phyloP scores from a whole-genome alignment of 331 rosid genomes.

The Saraca asoca region DNA sequence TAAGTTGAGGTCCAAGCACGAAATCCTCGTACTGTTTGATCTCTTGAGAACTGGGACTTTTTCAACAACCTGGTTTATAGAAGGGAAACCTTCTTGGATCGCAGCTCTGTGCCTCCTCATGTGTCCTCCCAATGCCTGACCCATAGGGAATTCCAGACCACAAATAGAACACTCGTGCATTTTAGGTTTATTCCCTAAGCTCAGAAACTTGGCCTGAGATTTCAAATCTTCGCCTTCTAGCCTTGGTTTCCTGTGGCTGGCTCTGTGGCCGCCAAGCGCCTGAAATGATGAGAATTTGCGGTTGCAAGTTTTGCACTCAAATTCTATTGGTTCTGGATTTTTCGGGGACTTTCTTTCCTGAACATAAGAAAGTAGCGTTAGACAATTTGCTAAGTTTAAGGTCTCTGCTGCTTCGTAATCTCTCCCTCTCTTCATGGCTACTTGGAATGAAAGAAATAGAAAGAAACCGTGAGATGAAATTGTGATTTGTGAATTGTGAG shows the following conservation, averaged over 20 bases:
- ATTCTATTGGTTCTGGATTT: slow-evolving; percentile 11
- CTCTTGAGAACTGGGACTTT: slow-evolving; percentile 53
- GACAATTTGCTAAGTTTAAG: slow-evolving; percentile 52
- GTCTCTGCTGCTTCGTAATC: slow-evolving; percentile 20
- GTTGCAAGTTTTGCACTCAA: slow-evolving; percentile 74
- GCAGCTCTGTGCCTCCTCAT: slow-evolving; percentile 67
- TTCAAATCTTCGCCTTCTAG: slow-evolving; percentile 28
- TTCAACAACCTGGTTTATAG: background rate
- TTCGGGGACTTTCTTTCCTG: slow-evolving; percentile 24
- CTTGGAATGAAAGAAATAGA: background rate
- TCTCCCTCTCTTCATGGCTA: slow-evolving; percentile 51
- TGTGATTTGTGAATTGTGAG: background rate
- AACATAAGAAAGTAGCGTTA: slow-evolving; percentile 45
- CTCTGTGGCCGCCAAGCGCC: slow-evolving; percentile 78
- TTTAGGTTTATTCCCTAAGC: slow-evolving; percentile 33
- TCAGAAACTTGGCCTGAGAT: slow-evolving; percentile 9
- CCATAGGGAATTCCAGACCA: slow-evolving; percentile 59
- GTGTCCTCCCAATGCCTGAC: slow-evolving; percentile 89
- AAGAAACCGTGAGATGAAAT: no score
- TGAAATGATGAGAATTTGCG: slow-evolving; percentile 67
- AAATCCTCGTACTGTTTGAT: slow-evolving; percentile 48
- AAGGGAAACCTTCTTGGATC: slow-evolving; percentile 17
- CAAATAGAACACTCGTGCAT: slow-evolving; percentile 68
- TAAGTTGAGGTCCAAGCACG: slow-evolving; percentile 72
- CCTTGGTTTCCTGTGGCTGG: slow-evolving; percentile 62